Percentiles rank a stretch among this genome's conserved stretches.
These are phyloP conservation scores for Fereydounia khargensis DNA, from an alignment of 1,284 basidiomycete genomes.

Conservation along the genomic window DNA sequence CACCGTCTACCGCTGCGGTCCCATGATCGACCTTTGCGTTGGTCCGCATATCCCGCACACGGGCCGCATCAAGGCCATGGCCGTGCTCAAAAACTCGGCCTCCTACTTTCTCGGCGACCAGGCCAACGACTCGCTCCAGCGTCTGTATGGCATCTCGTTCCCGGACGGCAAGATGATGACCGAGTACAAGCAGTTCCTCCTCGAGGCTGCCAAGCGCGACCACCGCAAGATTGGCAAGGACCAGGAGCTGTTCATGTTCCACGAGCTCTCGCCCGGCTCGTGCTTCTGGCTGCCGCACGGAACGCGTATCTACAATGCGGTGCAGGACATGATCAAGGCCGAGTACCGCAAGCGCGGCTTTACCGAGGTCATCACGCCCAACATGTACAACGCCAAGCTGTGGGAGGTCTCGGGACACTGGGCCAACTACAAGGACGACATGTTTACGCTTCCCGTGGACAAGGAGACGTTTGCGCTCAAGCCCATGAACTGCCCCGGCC, in stretches of 20 bases:
- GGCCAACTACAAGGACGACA: conserved; percentile 85
- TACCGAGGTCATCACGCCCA: conserved; percentile 80
- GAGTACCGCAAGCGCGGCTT: conserved; percentile 62
- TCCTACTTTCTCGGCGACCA: conserved; percentile 97
- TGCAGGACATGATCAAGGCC: conserved; percentile 74
- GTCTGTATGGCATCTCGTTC: conserved; percentile 98
- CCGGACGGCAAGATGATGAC: conserved; percentile 93
- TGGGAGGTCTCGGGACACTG: conserved; percentile 99
- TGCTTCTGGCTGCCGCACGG: conserved; percentile 98
- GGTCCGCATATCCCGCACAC: conserved; percentile 98
- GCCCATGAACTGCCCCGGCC: conserved; percentile 99
- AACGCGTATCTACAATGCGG: conserved; percentile 91
- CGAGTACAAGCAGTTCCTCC: conserved; percentile 94
- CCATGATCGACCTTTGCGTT: conserved; percentile 95
- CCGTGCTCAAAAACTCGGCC: conserved; percentile 72
- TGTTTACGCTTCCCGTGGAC: conserved; percentile 91
- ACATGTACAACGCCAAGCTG: conserved; percentile 94
- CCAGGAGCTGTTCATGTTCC: conserved; percentile 92
- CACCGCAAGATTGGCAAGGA: conserved; percentile 77
- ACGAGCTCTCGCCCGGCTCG: conserved; percentile 89
- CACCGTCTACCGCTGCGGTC: conserved; percentile 97
- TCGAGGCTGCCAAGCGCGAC: conserved; percentile 94
- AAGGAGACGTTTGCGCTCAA: conserved; percentile 73
- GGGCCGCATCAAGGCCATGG: conserved; percentile 81
- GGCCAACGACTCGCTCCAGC: conserved; percentile 90